phyloP scores from a whole-genome alignment of 2,329 filamentous ascomycete species.

The Fusarium robinianum region DNA sequence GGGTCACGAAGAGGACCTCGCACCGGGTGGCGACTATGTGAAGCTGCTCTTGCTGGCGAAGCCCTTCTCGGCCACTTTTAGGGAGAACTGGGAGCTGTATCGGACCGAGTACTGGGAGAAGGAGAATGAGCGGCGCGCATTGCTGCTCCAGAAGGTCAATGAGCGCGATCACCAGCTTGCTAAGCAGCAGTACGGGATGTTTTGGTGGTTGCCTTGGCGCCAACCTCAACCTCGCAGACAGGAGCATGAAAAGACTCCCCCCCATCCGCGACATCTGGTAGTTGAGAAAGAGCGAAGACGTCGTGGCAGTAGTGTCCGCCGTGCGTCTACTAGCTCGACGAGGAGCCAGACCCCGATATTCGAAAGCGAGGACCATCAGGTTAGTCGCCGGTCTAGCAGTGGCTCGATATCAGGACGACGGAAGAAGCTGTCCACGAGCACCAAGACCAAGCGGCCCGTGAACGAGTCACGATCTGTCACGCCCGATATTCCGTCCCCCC shows the following conservation, averaged over 20 bases:
- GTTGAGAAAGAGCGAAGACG: slow-evolving; percentile 54
- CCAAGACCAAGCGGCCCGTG: slow-evolving; percentile 49
- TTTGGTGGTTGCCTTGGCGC: slow-evolving; percentile 84
- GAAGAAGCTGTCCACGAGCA: slow-evolving; percentile 53
- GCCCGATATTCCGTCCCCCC: slow-evolving; percentile 58
- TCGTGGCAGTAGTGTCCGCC: slow-evolving; percentile 57
- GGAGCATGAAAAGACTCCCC: slow-evolving; percentile 45
- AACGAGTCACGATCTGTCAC: slow-evolving; percentile 58
- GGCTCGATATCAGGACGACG: slow-evolving; percentile 55
- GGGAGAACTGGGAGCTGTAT: slow-evolving; percentile 97
- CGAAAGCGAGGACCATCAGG: slow-evolving; percentile 50
- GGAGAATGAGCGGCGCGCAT: slow-evolving; percentile 85
- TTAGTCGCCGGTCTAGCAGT: slow-evolving; percentile 52
- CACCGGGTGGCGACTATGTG: slow-evolving; percentile 87
- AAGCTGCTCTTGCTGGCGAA: slow-evolving; percentile 91
- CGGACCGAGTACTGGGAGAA: slow-evolving; percentile 94
- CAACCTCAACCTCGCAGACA: slow-evolving; percentile 42
- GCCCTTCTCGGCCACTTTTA: slow-evolving; percentile 90
- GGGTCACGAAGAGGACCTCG: slow-evolving; percentile 86
- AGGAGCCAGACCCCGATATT: slow-evolving; percentile 55
- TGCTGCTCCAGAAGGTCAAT: slow-evolving; percentile 71
- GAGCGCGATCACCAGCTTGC: slow-evolving; percentile 70
- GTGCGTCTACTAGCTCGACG: slow-evolving; percentile 57
- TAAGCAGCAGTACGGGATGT: slow-evolving; percentile 70
- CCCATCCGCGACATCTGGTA: slow-evolving; percentile 48